These are phyloP conservation scores for Mycena floridula DNA, from an alignment of 768 basidiomycete genomes.

Conservation along the genomic window DNA sequence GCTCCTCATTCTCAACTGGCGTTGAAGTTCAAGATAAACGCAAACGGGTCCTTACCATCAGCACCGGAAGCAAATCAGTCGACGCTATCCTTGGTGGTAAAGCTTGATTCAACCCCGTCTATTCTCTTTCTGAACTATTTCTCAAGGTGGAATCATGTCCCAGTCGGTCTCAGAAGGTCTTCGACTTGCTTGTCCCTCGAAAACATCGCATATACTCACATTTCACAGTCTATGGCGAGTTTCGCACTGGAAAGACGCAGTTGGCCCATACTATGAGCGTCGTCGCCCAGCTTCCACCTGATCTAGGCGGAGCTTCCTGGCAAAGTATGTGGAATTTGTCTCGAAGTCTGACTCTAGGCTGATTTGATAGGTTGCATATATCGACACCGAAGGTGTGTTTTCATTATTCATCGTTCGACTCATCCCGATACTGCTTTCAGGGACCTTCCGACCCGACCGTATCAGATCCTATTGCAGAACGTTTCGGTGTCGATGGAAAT, in stretches of 20 bases:
- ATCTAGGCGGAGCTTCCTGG: constrained; percentile 89
- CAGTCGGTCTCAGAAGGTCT: constrained; percentile 91
- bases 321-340: constrained; percentile 43
- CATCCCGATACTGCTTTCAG: constrained; percentile 30
- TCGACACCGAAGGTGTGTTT: constrained; percentile 73
- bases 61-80: constrained; percentile 90
- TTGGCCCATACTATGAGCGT: constrained; percentile 95
- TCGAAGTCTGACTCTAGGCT: constrained; percentile 1
- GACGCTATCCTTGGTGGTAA: constrained; percentile 84
- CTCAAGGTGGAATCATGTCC: constrained; percentile 80
- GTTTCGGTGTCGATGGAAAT: constrained; percentile 88
- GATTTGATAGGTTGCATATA: constrained; percentile 69
- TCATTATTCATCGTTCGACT: constrained; percentile 5
- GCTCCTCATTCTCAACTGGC: constrained; percentile 88
- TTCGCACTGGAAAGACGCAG: constrained; percentile 94
- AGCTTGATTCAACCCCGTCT: constrained; percentile 6
- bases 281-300: constrained; percentile 79
- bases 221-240: constrained; percentile 84
- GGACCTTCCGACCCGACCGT: constrained; percentile 94
- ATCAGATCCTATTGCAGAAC: constrained; percentile 86
- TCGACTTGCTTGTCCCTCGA: not conserved
- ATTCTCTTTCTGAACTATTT: not conserved
- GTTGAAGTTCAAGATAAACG: constrained; percentile 86
- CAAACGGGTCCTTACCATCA: constrained; percentile 74
- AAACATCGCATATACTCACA: not conserved